Percentiles rank a stretch among this genome's conserved stretches.
These are phyloP conservation scores for Phytophthora tentaculata DNA, from an alignment of 352 stramenopile species.

Conservation along the genomic window DNA sequence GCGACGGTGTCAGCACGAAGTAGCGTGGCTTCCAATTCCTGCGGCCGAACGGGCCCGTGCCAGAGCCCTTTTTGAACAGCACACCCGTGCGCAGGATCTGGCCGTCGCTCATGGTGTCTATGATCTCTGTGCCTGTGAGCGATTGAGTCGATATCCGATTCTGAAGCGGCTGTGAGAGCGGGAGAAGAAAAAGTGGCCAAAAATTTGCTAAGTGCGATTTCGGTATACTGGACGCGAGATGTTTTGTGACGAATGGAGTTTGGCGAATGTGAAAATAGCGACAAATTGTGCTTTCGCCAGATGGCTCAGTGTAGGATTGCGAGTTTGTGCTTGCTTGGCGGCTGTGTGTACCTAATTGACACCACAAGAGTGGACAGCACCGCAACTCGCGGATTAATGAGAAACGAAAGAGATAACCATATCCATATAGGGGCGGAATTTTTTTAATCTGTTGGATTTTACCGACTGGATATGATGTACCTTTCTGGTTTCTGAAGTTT, in stretches of 20 bases:
- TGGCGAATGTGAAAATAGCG: slow-evolving; percentile 2
- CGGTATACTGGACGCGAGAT: slow-evolving; percentile 14
- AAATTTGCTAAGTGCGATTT: slow-evolving; percentile 22
- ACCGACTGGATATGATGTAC: slow-evolving; percentile 15
- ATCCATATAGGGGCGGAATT: slow-evolving; percentile 7
- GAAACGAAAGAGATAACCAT: slow-evolving; percentile 1
- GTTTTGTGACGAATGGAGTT: slow-evolving; percentile 5
- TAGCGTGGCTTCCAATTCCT: slow-evolving; percentile 85
- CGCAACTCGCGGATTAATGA: slow-evolving; percentile 7
- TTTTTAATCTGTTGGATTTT: slow-evolving; percentile 30
- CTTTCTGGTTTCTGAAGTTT: slow-evolving; percentile 11
- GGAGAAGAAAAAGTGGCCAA: slow-evolving; percentile 18
- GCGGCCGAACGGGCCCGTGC: slow-evolving; percentile 65
- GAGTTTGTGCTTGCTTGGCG: slow-evolving; percentile 13
- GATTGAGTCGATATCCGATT: slow-evolving; percentile 19
- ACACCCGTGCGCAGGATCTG: slow-evolving; percentile 76
- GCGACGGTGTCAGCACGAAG: slow-evolving; percentile 69
- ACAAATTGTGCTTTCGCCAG: slow-evolving; percentile 17
- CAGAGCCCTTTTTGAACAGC: slow-evolving; percentile 84
- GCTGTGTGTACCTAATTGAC: slow-evolving; percentile 2
- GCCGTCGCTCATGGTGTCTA: slow-evolving; percentile 43
- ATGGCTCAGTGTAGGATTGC: slow-evolving; percentile 17
- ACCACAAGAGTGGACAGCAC: slow-evolving; percentile 5
- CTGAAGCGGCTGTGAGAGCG: slow-evolving; percentile 21
- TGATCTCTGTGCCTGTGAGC: not conserved